Conservation (phyloP, 2,329 filamentous ascomycete genomes). For the Ophiosphaerella korrae region DNA sequence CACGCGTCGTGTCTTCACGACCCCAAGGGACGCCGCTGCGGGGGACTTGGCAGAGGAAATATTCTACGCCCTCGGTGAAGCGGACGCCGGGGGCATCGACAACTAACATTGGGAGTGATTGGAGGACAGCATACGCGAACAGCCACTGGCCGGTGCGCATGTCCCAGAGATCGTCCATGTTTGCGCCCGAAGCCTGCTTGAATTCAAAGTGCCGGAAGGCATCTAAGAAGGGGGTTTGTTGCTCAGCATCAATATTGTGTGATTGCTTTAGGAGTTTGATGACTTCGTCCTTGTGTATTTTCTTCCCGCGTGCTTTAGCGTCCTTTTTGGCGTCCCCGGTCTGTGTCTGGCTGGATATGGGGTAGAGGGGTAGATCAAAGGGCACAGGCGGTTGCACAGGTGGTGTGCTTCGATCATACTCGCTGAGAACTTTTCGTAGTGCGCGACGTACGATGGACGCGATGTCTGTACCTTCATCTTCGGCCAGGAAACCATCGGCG, state of each 20-base stretch:
- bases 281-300: constrained; percentile 78
- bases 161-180: constrained; percentile 70
- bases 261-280: constrained; percentile 76
- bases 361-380: constrained; percentile 82
- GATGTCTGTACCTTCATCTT: constrained; percentile 56
- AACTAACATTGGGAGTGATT: constrained; percentile 77
- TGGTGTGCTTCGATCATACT: constrained; percentile 87
- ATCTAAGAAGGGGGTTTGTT: constrained; percentile 66
- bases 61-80: constrained; percentile 74
- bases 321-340: constrained; percentile 75
- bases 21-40: constrained; percentile 76
- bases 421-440: constrained; percentile 77
- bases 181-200: constrained; percentile 68
- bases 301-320: constrained; percentile 70
- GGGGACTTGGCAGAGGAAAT: constrained; percentile 79
- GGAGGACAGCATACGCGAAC: constrained; percentile 78
- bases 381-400: constrained; percentile 91
- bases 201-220: constrained; percentile 74
- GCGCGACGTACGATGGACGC: constrained; percentile 68
- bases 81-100: constrained; percentile 74
- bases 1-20: constrained; percentile 61
- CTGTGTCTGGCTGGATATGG: constrained; percentile 69
- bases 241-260: constrained; percentile 76
- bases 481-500: constrained; percentile 68
- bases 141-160: constrained; percentile 79